Evolutionary conservation across 495 filamentous ascomycete species (phyloP).

Genomic region (Aspergillus bridgeri): DNA sequence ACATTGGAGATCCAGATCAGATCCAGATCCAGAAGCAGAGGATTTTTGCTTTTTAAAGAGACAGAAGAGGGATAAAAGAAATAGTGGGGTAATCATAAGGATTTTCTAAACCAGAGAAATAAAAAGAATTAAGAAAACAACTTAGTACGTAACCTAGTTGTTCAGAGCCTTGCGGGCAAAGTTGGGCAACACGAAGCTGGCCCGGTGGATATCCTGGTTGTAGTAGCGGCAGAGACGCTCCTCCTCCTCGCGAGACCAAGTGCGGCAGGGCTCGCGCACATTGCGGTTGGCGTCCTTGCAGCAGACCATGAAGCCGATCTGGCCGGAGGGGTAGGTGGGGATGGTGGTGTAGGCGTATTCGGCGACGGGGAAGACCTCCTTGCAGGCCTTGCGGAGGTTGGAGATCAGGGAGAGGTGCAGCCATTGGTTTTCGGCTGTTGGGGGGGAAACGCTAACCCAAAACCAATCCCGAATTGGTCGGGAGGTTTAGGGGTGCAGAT

Average conservation of each 20-base stretch:
- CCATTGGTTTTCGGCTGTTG: constrained; percentile 99
- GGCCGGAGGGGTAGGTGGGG: constrained; percentile 97
- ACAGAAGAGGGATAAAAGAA: neutral
- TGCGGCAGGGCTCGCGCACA: constrained; percentile 76
- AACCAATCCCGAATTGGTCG: constrained; percentile 32
- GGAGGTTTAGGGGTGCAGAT: constrained; percentile 32
- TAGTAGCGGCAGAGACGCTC: constrained; percentile 90
- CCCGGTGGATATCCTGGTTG: constrained; percentile 91
- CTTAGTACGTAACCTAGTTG: too few species aligned
- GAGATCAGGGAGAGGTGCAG: constrained; percentile 89
- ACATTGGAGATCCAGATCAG: neutral
- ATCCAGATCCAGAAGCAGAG: neutral
- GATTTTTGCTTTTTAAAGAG: too few species aligned
- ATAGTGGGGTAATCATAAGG: neutral
- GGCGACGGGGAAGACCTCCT: constrained; percentile 92
- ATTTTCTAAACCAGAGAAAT: neutral
- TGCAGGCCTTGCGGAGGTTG: constrained; percentile 91
- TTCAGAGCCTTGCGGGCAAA: constrained; percentile 79
- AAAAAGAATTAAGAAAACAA: constrained; percentile 6
- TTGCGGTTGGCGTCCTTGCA: constrained; percentile 85
- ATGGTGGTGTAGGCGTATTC: constrained; percentile 99
- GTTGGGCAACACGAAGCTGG: constrained; percentile 86
- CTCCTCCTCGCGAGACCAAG: constrained; percentile 83
- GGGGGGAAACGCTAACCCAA: constrained; percentile 26
- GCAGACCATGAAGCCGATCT: constrained; percentile 99